Base-by-base conservation (phyloP, 2,329 filamentous ascomycete genomes). In the Nothophoma quercina region DNA sequence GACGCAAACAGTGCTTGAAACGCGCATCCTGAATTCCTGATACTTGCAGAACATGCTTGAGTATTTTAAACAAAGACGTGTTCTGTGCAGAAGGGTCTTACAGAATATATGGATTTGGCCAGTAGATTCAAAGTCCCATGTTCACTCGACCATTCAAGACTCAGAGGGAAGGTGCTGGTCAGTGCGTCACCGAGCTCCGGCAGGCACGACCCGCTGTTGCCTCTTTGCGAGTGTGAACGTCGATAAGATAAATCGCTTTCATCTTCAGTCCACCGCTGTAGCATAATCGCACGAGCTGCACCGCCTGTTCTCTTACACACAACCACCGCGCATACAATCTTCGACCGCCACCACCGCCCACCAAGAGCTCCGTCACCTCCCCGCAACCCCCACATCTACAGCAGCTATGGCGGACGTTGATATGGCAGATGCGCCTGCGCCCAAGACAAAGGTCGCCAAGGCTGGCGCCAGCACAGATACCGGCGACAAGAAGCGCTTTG, bases 401-500 rank as follows among this genome's bases (percentile, higher is more conserved):
- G 40, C 48, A 56, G 75, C 35, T 59, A 98, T 98, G 95, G 90
- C 93, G 53, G 95, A 99, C 78, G 88, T 98, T 42, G 92, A 97
- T 70, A 98, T 98, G 95, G 89, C 90, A 47, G 95, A 98, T 76
- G 92, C 89, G 38, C 85, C 83, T 50, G 72, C 77, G 21, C 64
- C 69, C 48, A 85, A 86, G 77, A 70, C 76, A 35, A 85, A 84
- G 73, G 79, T 60, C 15, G 59, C 76, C 58, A 81, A 78, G 73
- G 78, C 79, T 16, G 77, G 77, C 15, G 78, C 81, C 21, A 90
- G 83, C 54, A 67, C 68, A 54, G 77, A 76, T 35, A 72, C 67
- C 13, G 62, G 63, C 29, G 90, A 93, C 61, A 97, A 96, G 85
- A 96, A 97, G 82, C 89, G 91, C 62, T 99, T 99, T 64, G 95